Percentiles rank a stretch among this genome's conserved stretches.
phyloP scores from a whole-genome alignment of 768 basidiomycete genomes.

The Naganishia friedmannii region DNA sequence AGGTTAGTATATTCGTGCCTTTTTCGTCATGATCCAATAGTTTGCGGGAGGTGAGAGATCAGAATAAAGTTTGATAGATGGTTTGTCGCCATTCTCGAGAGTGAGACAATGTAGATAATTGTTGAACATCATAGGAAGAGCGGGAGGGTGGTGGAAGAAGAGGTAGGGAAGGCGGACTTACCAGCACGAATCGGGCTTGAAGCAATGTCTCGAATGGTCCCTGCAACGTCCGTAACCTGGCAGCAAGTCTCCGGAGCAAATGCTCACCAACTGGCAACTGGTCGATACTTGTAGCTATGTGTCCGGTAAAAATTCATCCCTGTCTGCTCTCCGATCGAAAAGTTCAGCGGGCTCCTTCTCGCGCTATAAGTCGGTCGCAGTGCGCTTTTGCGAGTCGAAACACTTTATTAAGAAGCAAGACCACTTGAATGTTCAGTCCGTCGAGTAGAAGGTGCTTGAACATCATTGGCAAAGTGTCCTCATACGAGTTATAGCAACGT shows the following conservation, averaged over 20 bases:
- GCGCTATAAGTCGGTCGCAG: not conserved
- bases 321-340: not conserved
- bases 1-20: not conserved
- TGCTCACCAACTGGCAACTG: not conserved
- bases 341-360: not conserved
- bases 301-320: not conserved
- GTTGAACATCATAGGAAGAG: constrained; percentile 35
- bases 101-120: constrained; percentile 53
- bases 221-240: too few relatives aligned
- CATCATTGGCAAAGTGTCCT: not conserved
- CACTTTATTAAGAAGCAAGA: not conserved
- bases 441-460: not conserved
- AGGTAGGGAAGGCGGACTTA: constrained; percentile 8
- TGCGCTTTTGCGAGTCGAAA: not conserved
- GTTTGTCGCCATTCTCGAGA: constrained; percentile 36
- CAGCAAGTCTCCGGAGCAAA: too few relatives aligned
- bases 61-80: constrained; percentile 34
- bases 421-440: not conserved
- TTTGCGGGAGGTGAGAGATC: constrained; percentile 16
- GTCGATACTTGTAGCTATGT: too few relatives aligned
- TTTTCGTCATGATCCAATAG: not conserved
- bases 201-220: not conserved
- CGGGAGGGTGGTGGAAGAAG: constrained; percentile 3
- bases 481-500: too few relatives aligned
- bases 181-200: not conserved